phyloP scores from a whole-genome alignment of 129 eudicot species.

The Flaveria linearis region DNA sequence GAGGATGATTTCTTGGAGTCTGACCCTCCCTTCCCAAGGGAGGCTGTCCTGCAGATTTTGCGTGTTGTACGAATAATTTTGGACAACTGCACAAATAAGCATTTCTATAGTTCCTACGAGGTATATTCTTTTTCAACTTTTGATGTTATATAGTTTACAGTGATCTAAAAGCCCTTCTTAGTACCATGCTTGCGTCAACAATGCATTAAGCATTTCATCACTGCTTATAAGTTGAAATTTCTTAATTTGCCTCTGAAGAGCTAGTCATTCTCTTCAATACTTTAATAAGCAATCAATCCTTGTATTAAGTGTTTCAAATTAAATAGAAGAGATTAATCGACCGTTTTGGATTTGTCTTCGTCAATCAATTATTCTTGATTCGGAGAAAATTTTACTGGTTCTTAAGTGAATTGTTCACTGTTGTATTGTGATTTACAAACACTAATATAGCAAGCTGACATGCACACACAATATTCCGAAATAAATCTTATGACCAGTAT shows the following conservation, averaged over 20 bases:
- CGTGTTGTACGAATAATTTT: conserved; percentile 81
- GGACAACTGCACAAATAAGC: conserved; percentile 95
- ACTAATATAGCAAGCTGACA: background rate
- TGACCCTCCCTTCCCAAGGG: conserved; percentile 93
- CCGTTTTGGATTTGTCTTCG: background rate
- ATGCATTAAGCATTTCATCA: background rate
- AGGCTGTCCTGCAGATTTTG: conserved; percentile 85
- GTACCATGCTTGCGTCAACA: background rate
- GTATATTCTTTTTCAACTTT: conserved; percentile 40
- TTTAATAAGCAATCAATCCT: background rate
- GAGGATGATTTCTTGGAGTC: conserved; percentile 69
- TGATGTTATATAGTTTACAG: background rate
- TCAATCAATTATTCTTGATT: background rate
- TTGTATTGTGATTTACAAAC: background rate
- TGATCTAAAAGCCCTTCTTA: background rate
- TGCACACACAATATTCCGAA: background rate
- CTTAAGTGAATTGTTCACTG: background rate
- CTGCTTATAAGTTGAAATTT: background rate
- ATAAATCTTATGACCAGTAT: background rate
- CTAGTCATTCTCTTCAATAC: background rate
- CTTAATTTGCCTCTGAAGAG: background rate
- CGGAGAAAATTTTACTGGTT: background rate
- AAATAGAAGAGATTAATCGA: conserved; percentile 9
- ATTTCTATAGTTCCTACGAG: conserved; percentile 91
- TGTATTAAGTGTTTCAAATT: background rate